phyloP scores from a whole-genome alignment of 2,329 filamentous ascomycete genomes.

The Aureobasidium zeae region DNA sequence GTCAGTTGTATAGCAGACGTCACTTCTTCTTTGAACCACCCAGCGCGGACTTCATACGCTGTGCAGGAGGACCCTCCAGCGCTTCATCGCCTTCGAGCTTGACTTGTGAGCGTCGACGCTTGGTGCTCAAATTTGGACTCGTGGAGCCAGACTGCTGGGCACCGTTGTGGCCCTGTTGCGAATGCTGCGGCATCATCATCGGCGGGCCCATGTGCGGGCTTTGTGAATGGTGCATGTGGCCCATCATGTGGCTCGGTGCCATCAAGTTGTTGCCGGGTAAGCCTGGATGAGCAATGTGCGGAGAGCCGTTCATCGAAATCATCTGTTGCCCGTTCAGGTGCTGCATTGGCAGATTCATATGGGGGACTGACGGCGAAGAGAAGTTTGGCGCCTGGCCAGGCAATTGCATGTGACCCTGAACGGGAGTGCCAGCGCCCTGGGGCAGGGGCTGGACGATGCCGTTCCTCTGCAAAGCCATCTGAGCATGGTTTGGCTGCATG shows the following conservation, averaged over 20 bases:
- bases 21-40: constrained; percentile 6
- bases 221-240: constrained; percentile 32
- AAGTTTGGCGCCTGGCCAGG: constrained; percentile 30
- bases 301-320: constrained; percentile 42
- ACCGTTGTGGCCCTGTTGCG: constrained; percentile 46
- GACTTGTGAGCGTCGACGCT: constrained; percentile 51
- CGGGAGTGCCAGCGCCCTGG: constrained; percentile 22
- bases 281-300: constrained; percentile 37
- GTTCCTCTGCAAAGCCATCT: constrained; percentile 28
- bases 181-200: constrained; percentile 49
- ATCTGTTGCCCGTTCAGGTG: constrained; percentile 23
- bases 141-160: constrained; percentile 48
- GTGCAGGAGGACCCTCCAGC: constrained; percentile 20
- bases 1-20: no score
- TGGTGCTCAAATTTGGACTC: constrained; percentile 52
- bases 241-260: constrained; percentile 17
- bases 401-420: constrained; percentile 28
- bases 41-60: constrained; percentile 9
- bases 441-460: constrained; percentile 21
- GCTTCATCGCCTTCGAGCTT: constrained; percentile 50
- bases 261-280: constrained; percentile 16
- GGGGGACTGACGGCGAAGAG: constrained; percentile 49
- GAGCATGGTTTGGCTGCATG: constrained; percentile 29
- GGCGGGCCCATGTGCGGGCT: constrained; percentile 39
- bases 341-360: constrained; percentile 39